These are phyloP conservation scores for Arabidopsis hybrid DNA, from an alignment of 441 rosid species.

Conservation along the genomic window DNA sequence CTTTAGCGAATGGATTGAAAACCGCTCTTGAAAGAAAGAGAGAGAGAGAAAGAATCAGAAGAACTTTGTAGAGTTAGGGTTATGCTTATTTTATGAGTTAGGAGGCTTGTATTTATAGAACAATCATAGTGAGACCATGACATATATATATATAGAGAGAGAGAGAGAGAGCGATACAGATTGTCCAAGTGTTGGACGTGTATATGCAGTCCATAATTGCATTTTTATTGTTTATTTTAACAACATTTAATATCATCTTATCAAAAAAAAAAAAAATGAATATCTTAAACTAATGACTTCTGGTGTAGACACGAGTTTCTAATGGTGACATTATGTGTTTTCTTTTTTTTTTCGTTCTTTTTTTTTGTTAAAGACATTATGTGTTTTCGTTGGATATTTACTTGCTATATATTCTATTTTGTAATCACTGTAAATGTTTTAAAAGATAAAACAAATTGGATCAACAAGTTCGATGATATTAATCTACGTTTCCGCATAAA, in stretches of 20 bases:
- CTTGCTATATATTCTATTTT: not conserved
- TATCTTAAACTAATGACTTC: not conserved
- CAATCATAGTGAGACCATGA: slow-evolving; percentile 26
- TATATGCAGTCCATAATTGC: slow-evolving; percentile 25
- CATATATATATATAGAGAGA: not conserved
- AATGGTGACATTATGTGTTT: not conserved
- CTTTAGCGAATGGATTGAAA: slow-evolving; percentile 10
- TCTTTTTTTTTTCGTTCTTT: too few relatives aligned
- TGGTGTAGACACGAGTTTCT: not conserved
- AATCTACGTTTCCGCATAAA: not conserved
- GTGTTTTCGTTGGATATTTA: not conserved
- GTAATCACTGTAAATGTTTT: not conserved
- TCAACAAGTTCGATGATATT: not conserved
- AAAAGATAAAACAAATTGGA: not conserved
- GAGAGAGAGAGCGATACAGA: not conserved
- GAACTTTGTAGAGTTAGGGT: slow-evolving; percentile 39
- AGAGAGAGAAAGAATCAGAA: slow-evolving; percentile 3
- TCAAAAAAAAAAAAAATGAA: not conserved
- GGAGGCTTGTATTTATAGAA: slow-evolving; percentile 36
- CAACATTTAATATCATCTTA: not conserved
- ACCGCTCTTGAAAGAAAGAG: slow-evolving; percentile 27
- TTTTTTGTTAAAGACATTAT: not conserved
- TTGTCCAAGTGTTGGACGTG: slow-evolving; percentile 21
- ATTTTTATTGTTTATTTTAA: slow-evolving; percentile 3
- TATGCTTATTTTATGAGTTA: slow-evolving; percentile 32